Percentiles rank a stretch among this genome's conserved stretches.
These are phyloP conservation scores for Cordyceps cateniannulata DNA, from an alignment of 2,329 filamentous ascomycete species.

Conservation along the genomic window DNA sequence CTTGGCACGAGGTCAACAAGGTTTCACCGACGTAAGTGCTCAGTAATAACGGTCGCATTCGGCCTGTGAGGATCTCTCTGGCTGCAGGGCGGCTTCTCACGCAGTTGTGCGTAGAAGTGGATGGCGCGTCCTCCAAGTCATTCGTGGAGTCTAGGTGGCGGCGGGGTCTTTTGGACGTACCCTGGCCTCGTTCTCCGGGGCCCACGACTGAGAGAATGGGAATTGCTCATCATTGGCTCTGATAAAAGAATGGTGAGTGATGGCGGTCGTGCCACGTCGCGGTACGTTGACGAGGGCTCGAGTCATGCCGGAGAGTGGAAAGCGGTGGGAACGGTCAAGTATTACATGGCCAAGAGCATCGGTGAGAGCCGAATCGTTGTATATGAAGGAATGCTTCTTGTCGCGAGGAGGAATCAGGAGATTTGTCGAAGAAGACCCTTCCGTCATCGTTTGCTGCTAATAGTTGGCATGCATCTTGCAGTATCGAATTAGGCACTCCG, in stretches of 20 bases:
- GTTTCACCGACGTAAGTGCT: neutral
- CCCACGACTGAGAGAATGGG: neutral
- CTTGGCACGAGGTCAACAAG: neutral
- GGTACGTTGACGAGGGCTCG: neutral
- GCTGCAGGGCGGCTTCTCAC: neutral
- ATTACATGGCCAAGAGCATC: neutral
- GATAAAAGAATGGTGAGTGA: neutral
- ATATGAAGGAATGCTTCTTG: neutral
- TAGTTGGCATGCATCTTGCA: too few relatives aligned
- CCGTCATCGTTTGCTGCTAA: too few relatives aligned
- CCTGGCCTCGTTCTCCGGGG: neutral
- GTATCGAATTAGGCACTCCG: too few relatives aligned
- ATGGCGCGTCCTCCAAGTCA: too few relatives aligned
- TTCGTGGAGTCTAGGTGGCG: too few relatives aligned
- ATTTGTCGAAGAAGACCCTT: too few relatives aligned
- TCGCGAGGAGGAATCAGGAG: neutral
- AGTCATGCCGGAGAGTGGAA: neutral
- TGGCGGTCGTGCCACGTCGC: neutral
- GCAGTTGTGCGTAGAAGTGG: too few relatives aligned
- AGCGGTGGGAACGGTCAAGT: neutral
- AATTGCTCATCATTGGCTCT: neutral
- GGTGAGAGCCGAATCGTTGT: neutral
- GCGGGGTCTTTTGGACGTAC: neutral
- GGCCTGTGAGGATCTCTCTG: neutral
- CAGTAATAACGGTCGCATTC: neutral